A percentile compares a stretch with the other conserved stretches of the same genome.
phyloP scores from a whole-genome alignment of 345 rosid genomes.

The Eucalyptus regnans region DNA sequence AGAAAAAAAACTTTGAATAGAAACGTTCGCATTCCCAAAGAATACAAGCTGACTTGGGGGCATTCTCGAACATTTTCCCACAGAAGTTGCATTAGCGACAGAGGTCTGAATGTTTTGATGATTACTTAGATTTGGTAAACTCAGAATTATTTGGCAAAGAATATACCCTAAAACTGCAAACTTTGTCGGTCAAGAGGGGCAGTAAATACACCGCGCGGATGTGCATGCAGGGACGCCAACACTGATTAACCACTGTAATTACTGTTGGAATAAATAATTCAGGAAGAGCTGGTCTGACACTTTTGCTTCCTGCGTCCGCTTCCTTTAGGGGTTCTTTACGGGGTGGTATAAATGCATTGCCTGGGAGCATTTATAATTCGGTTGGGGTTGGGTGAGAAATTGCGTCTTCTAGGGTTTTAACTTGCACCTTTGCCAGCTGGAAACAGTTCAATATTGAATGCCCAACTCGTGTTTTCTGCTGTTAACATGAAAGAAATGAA shows the following conservation, averaged over 20 bases:
- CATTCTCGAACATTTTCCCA: background rate
- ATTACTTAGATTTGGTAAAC: background rate
- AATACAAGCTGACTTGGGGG: background rate
- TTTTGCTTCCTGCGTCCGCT: background rate
- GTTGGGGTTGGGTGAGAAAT: constrained; percentile 5
- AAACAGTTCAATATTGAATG: background rate
- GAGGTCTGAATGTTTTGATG: background rate
- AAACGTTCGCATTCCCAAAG: background rate
- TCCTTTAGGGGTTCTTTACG: background rate
- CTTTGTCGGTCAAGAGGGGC: background rate
- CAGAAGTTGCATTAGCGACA: background rate
- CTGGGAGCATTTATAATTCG: constrained; percentile 14
- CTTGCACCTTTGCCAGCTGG: background rate
- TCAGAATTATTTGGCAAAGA: background rate
- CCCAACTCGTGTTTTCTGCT: background rate
- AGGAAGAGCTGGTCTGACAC: background rate
- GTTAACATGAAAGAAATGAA: background rate
- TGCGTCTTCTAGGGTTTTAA: background rate
- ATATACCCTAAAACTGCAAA: background rate
- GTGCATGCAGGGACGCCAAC: background rate
- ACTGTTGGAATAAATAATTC: background rate
- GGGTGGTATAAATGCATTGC: background rate
- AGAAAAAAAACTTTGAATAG: background rate
- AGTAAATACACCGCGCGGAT: background rate
- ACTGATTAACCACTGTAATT: background rate